phyloP scores from a whole-genome alignment of 306 rosid species.

The Citrullus mucosospermus region DNA sequence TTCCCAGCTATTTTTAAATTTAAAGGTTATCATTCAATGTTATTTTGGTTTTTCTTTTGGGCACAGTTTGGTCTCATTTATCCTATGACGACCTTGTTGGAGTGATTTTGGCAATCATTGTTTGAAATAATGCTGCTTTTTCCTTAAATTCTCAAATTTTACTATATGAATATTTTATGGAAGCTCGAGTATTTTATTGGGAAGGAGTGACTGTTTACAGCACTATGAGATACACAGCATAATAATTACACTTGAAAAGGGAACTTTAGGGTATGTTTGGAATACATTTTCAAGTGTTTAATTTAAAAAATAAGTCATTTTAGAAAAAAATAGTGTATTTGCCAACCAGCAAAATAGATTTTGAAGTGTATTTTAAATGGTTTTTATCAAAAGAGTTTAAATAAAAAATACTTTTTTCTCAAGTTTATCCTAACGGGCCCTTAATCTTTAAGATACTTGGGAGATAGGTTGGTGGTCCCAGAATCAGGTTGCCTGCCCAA shows the following conservation, averaged over 20 bases:
- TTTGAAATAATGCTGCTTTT: neutral
- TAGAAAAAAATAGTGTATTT: too few species aligned
- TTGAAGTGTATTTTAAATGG: too few species aligned
- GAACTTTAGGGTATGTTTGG: neutral
- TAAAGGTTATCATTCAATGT: neutral
- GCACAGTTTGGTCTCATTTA: neutral
- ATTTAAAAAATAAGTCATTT: too few species aligned
- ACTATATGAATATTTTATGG: neutral
- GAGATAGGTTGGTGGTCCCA: neutral
- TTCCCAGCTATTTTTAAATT: neutral
- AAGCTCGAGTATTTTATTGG: neutral
- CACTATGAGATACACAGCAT: neutral
- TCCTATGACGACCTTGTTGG: neutral
- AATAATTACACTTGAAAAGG: neutral
- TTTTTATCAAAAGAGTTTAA: too few species aligned
- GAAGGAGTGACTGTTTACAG: neutral
- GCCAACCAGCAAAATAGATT: too few species aligned
- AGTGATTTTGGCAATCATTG: neutral
- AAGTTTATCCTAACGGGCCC: too few species aligned
- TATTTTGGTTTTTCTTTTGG: neutral
- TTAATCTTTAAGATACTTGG: neutral
- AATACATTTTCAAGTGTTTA: too few species aligned
- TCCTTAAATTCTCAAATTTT: neutral
- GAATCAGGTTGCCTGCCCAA: neutral
- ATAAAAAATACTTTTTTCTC: too few species aligned